These are phyloP conservation scores for Chytriomyces hyalinus DNA, from an alignment of 192 early-diverging fungal species.

Conservation along the genomic window DNA sequence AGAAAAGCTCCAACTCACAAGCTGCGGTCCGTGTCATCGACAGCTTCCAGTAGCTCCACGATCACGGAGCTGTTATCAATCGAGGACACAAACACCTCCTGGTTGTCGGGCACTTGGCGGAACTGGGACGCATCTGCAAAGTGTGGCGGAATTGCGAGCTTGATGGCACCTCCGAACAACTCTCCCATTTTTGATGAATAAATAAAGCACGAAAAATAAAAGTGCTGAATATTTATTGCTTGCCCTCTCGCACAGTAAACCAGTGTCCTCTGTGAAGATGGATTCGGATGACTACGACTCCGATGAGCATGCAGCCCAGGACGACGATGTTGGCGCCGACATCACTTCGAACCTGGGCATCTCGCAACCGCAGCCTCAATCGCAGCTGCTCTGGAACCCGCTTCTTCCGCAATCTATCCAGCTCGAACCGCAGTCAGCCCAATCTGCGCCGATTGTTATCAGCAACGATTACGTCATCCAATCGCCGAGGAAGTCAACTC, in stretches of 20 bases:
- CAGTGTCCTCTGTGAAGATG: not conserved
- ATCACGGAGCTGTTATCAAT: constrained; percentile 76
- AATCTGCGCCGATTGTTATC: not conserved
- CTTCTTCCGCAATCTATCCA: constrained; percentile 10
- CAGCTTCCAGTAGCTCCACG: constrained; percentile 81
- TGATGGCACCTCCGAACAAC: constrained; percentile 77
- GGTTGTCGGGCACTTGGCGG: constrained; percentile 85
- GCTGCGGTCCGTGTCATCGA: constrained; percentile 54
- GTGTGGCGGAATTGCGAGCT: constrained; percentile 58
- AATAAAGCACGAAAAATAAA: too few relatives aligned
- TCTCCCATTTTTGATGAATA: not conserved
- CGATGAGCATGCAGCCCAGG: not conserved
- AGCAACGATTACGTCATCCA: not conserved
- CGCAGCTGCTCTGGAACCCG: not conserved
- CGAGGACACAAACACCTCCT: constrained; percentile 85
- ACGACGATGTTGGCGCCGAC: not conserved
- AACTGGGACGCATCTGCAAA: constrained; percentile 71
- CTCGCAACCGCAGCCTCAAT: not conserved
- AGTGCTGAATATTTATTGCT: too few relatives aligned
- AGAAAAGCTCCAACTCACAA: constrained; percentile 7
- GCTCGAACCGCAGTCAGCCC: not conserved
- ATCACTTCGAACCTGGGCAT: constrained; percentile 10
- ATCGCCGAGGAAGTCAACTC: not conserved
- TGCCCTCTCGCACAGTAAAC: too few relatives aligned
- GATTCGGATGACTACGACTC: constrained; percentile 28